Conservation (phyloP, 129 eudicot species). For the Flaveria linearis region DNA sequence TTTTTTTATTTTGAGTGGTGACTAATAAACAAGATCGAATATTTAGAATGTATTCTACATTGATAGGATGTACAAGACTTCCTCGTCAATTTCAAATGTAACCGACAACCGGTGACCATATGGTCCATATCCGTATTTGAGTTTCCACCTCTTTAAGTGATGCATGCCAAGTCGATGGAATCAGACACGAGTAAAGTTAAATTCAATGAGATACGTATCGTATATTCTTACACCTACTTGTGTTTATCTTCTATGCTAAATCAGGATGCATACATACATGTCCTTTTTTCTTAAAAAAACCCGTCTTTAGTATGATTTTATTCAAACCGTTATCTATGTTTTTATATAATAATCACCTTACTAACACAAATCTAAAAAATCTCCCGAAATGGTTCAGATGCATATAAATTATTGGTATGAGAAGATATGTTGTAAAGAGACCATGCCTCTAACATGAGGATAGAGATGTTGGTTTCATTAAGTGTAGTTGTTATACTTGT, state of each 20-base stretch:
- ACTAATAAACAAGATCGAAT: neutral
- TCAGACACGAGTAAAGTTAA: neutral
- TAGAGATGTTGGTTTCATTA: too few species aligned
- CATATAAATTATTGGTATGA: too few species aligned
- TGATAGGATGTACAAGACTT: neutral
- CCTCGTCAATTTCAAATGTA: neutral
- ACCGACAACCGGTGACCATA: neutral
- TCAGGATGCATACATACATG: neutral
- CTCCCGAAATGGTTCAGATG: too few species aligned
- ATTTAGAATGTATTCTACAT: neutral
- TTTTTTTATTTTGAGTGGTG: neutral
- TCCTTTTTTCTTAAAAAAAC: neutral
- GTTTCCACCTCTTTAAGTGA: neutral
- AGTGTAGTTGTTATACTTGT: too few species aligned
- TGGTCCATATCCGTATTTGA: neutral
- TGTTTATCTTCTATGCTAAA: neutral
- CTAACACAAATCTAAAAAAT: too few species aligned
- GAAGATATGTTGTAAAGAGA: too few species aligned
- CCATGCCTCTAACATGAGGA: too few species aligned
- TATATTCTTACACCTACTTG: neutral
- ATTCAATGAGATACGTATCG: neutral
- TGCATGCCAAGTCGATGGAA: neutral
- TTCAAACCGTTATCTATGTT: neutral
- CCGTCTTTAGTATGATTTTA: too few species aligned
- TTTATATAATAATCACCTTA: neutral